A percentile compares a stretch with the other conserved stretches of the same genome.
These are phyloP conservation scores for Rhynchosporium graminicola DNA, from an alignment of 2,329 filamentous ascomycete species.

Conservation along the genomic window DNA sequence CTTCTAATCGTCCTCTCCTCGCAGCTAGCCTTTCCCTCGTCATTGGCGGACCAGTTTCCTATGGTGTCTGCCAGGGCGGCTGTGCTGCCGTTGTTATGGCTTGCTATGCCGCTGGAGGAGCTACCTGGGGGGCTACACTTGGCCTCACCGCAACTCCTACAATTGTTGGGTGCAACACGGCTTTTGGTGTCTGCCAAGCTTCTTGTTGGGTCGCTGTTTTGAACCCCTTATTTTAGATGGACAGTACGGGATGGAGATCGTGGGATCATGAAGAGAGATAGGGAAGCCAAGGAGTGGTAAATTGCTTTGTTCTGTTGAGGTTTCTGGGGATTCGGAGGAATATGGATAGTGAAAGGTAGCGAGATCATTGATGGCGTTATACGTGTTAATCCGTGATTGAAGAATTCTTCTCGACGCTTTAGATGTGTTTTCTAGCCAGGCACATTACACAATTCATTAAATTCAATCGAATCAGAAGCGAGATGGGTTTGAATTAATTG, in stretches of 20 bases:
- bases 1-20: not conserved
- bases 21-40: not conserved
- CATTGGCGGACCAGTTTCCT: conserved; percentile 43
- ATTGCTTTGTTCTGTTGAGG: not conserved
- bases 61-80: conserved; percentile 51
- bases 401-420: too few species aligned
- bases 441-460: too few species aligned
- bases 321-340: not conserved
- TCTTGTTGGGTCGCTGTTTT: not conserved
- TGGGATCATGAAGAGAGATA: not conserved
- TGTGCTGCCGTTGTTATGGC: conserved; percentile 48
- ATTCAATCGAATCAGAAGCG: too few species aligned
- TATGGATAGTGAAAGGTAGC: not conserved
- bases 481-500: too few species aligned
- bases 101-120: conserved; percentile 47
- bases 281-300: too few species aligned
- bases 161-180: conserved; percentile 48
- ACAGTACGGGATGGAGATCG: not conserved
- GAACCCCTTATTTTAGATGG: not conserved
- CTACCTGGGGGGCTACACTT: conserved; percentile 46
- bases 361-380: too few species aligned
- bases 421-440: too few species aligned
- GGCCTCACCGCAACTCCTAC: conserved; percentile 44
- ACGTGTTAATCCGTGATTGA: too few species aligned
- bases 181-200: conserved; percentile 45